A percentile compares a stretch with the other conserved stretches of the same genome.
Evolutionary conservation across 768 basidiomycete species (phyloP).

Genomic region (Leccinum subtestaceum): DNA sequence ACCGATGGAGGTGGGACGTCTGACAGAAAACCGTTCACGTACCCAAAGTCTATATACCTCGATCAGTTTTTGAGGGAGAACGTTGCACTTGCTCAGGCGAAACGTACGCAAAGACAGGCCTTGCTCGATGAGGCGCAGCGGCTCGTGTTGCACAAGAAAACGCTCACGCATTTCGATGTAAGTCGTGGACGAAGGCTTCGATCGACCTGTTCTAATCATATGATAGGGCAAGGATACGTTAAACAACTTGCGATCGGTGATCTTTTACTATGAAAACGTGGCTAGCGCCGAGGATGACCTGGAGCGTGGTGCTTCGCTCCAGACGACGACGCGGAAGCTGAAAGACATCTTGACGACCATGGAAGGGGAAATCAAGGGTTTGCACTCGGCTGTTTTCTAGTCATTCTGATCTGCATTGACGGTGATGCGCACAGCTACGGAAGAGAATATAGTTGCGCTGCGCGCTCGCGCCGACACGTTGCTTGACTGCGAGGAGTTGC

Average conservation of each 20-base stretch:
- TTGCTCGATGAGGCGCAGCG: constrained; percentile 48
- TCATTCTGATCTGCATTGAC: neutral
- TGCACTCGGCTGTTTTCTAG: neutral
- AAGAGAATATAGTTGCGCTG: constrained; percentile 45
- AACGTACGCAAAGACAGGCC: constrained; percentile 34
- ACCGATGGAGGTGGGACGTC: constrained; percentile 9
- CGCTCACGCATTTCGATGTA: constrained; percentile 56
- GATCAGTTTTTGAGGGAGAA: constrained; percentile 71
- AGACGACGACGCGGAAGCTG: constrained; percentile 48
- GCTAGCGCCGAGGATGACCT: constrained; percentile 48
- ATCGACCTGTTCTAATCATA: neutral
- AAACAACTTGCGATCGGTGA: constrained; percentile 55
- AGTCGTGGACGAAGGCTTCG: constrained; percentile 17
- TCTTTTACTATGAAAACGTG: constrained; percentile 72
- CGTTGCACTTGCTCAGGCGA: constrained; percentile 39
- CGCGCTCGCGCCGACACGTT: constrained; percentile 43
- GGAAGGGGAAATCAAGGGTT: constrained; percentile 55
- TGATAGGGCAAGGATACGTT: constrained; percentile 60
- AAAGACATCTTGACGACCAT: constrained; percentile 50
- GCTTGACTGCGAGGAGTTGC: constrained; percentile 65
- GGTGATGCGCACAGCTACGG: constrained; percentile 43
- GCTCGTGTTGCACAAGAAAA: constrained; percentile 44
- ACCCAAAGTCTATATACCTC: constrained; percentile 64
- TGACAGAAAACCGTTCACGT: constrained; percentile 45
- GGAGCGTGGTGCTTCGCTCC: constrained; percentile 44